Evolutionary conservation across 2,329 filamentous ascomycete species (phyloP).

Genomic region (Lomentospora prolificans): DNA sequence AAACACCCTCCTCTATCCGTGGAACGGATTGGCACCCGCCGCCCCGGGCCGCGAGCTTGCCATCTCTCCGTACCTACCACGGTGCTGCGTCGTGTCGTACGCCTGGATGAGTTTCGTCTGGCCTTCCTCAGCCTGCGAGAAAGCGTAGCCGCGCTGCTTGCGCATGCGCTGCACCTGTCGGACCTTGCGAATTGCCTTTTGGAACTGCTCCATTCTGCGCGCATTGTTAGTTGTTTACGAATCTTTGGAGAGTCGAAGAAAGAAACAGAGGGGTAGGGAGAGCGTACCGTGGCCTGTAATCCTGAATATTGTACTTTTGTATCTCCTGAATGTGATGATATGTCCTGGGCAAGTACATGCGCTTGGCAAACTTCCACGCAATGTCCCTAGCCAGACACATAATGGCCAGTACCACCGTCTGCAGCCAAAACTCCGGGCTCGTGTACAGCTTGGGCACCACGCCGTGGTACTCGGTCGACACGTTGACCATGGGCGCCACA

Average conservation of each 20-base stretch:
- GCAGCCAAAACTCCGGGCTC: slow-evolving; percentile 82
- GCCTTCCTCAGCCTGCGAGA: slow-evolving; percentile 93
- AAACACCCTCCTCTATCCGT: background rate
- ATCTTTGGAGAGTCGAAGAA: background rate
- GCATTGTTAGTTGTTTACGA: slow-evolving; percentile 11
- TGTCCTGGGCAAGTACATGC: slow-evolving; percentile 91
- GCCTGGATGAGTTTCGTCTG: slow-evolving; percentile 93
- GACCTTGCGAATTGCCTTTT: slow-evolving; percentile 98
- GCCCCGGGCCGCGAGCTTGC: slow-evolving; percentile 32
- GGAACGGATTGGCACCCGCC: background rate
- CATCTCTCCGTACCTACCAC: slow-evolving; percentile 96
- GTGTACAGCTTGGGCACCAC: slow-evolving; percentile 72
- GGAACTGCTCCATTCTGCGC: slow-evolving; percentile 95
- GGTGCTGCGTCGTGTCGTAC: slow-evolving; percentile 89
- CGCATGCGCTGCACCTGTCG: slow-evolving; percentile 98
- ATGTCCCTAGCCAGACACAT: slow-evolving; percentile 83
- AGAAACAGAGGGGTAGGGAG: background rate
- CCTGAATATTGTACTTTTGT: slow-evolving; percentile 99
- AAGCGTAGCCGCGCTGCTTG: slow-evolving; percentile 96
- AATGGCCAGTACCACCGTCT: slow-evolving; percentile 69
- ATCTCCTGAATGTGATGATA: slow-evolving; percentile 99
- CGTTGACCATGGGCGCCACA: slow-evolving; percentile 69
- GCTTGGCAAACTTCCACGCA: slow-evolving; percentile 93
- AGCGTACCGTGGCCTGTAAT: slow-evolving; percentile 83
- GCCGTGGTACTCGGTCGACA: slow-evolving; percentile 78